Evolutionary conservation across 306 rosid genomes (phyloP).

Genomic region (Malus sieversii): DNA sequence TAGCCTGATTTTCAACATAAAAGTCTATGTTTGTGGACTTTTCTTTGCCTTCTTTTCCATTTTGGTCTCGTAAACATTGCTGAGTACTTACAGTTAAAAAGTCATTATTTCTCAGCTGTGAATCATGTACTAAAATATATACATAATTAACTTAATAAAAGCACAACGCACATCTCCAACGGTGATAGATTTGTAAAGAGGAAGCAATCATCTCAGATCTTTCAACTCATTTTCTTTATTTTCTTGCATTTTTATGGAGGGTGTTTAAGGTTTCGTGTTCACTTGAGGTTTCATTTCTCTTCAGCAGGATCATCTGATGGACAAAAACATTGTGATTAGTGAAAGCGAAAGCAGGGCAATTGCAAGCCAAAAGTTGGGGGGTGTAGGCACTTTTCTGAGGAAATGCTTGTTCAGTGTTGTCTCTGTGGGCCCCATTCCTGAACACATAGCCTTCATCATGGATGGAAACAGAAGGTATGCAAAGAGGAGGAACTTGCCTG

Average conservation of each 20-base stretch:
- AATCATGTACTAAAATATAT: no score
- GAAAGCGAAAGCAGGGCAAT: not conserved
- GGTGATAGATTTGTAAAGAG: not conserved
- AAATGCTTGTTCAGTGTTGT: slow-evolving; percentile 45
- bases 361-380: slow-evolving; percentile 16
- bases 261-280: slow-evolving; percentile 13
- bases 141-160: no score
- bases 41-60: not conserved
- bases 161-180: not conserved
- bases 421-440: slow-evolving; percentile 60
- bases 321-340: slow-evolving; percentile 14
- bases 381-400: slow-evolving; percentile 35
- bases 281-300: slow-evolving; percentile 10
- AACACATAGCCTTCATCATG: slow-evolving; percentile 81
- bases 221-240: not conserved
- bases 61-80: not conserved
- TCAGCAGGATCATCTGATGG: slow-evolving; percentile 32
- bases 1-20: no score
- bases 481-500: slow-evolving; percentile 37
- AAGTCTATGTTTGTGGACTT: not conserved
- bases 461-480: slow-evolving; percentile 88
- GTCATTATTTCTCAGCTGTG: no score
- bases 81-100: no score
- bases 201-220: not conserved
- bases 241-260: not conserved